Base-by-base conservation (phyloP, 306 rosid species). In the Begonia masoniana region DNA sequence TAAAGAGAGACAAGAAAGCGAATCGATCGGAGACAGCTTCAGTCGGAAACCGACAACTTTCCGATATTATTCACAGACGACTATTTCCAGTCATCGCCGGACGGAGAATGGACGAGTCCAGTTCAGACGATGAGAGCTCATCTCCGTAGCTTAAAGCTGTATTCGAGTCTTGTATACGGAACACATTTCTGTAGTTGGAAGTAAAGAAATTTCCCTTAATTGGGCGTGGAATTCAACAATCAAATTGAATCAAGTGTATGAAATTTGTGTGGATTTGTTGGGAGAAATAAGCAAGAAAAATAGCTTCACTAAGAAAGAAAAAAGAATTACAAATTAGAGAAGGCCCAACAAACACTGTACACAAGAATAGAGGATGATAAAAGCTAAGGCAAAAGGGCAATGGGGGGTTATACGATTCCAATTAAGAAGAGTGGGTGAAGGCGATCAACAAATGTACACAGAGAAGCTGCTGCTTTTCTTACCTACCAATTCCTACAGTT, bases 1-100 rank as follows among this genome's bases (percentile, higher is more conserved):
- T 54, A 4, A 49, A 4, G 5, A 85, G 67, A 63, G 47, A 12
- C 14, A 85, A 56, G 51, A 91, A 63, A 75, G 85, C 64, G 57
- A 13, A 65, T 63, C 59, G 59, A 43, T 12, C 72, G 0, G 7
- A 4, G 47, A 23, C 80, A 12, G 48, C 69, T 60, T 43, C 78
- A 4, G 39, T 31, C 5, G 39, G 5, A 7, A 31, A 6, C 12
- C 57, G 71, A 7, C 62, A 43, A 2, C 41, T 66, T 45, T 12
- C 65, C 42, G 82, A 84, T 13, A 13, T 71, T 13, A 13, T 71
- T 1, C 84, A 73, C 15, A 68, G 64, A 45, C 68, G 64, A 41
- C 51, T 91, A 7, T 91, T 91, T 58, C 99, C 99, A 0, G 88
- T 86, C 15, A 91, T 86, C 41, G 73, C 68, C 3, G 94, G 24